Conservation (phyloP, 2,329 filamentous ascomycete species). For the Chrysoporthe deuterocubensis region DNA sequence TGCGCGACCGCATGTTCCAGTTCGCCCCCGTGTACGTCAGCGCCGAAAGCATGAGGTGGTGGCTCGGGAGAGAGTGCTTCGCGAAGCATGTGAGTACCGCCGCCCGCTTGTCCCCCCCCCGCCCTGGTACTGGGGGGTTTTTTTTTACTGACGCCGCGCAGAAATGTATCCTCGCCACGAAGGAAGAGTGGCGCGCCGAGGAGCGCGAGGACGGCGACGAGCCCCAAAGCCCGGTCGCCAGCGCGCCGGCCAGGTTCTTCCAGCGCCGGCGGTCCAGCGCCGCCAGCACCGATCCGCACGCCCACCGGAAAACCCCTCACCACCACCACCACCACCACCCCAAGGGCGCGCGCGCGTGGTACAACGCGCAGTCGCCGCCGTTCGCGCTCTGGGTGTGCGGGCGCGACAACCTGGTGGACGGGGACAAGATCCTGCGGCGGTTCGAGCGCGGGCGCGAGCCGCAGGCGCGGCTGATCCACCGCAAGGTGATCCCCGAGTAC, state of each 20-base stretch:
- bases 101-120: not conserved
- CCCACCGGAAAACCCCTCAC: slow-evolving; percentile 16
- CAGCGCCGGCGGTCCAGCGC: slow-evolving; percentile 18
- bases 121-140: too few relatives aligned
- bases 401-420: slow-evolving; percentile 83
- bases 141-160: slow-evolving; percentile 48
- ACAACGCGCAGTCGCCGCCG: slow-evolving; percentile 76
- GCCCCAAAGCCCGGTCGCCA: slow-evolving; percentile 31
- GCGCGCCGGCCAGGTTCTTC: slow-evolving; percentile 1
- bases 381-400: slow-evolving; percentile 90
- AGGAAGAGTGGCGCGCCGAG: slow-evolving; percentile 67
- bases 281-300: slow-evolving; percentile 29
- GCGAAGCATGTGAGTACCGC: slow-evolving; percentile 40
- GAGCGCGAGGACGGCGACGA: slow-evolving; percentile 61
- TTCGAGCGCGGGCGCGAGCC: slow-evolving; percentile 81
- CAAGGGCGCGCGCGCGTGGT: slow-evolving; percentile 73
- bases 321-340: slow-evolving; percentile 43
- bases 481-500: slow-evolving; percentile 82
- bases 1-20: slow-evolving; percentile 85
- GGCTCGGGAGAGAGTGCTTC: slow-evolving; percentile 69
- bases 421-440: slow-evolving; percentile 71
- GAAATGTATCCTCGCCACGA: slow-evolving; percentile 83
- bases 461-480: slow-evolving; percentile 77
- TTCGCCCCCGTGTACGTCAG: slow-evolving; percentile 91
- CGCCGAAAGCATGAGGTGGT: slow-evolving; percentile 92